Base-by-base conservation (phyloP, 768 basidiomycete species). In the Panellus pusillus region DNA sequence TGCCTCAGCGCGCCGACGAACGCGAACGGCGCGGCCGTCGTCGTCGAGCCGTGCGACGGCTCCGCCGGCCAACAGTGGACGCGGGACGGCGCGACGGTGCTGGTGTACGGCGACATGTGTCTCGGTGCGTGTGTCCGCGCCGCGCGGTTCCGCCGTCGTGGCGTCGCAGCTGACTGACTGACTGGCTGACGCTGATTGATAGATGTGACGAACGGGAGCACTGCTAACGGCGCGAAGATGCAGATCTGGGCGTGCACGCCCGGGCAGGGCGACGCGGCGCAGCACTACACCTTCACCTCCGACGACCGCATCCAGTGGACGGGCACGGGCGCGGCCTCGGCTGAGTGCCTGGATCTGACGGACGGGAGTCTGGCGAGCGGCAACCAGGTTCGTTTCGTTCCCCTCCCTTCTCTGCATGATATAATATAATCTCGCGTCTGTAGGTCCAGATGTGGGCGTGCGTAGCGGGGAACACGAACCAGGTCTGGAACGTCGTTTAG, bases 311-410 rank as follows among this genome's bases (percentile, higher is more conserved):
- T 61, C 40, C 27, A 60, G 9, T 63, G 62, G 62, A 59, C 56
- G 19, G 57, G 50, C 39, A 42, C 57, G 40, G 57, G 55, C 46
- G n/a, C n/a, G n/a, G n/a, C n/a, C n/a, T n/a, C n/a, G n/a, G n/a
- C n/a, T n/a, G 61, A 63, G 41, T 64, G 61, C 50, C n/a, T 57
- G n/a, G 64, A 66, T 47, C 43, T 66, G 18, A 50, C 64, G 6
- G 41, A 47, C 41, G 62, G 64, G 15, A 58, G 42, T 35, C 42
- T 53, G n/a, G 45, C 55, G 6, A 47, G 55, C 27, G 64, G 64
- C n/a, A 66, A 63, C 27, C 44, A 35, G 44, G 32, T 44, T 19
- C 28, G 40, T 31, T 18, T 44, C 31, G 31, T 32, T 32, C 31
- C 13, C 31, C 6, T 32, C 31, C 6, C 31, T 32, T 32, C 13